phyloP scores from a whole-genome alignment of 2,329 filamentous ascomycete species.

The Periconia digitata region DNA sequence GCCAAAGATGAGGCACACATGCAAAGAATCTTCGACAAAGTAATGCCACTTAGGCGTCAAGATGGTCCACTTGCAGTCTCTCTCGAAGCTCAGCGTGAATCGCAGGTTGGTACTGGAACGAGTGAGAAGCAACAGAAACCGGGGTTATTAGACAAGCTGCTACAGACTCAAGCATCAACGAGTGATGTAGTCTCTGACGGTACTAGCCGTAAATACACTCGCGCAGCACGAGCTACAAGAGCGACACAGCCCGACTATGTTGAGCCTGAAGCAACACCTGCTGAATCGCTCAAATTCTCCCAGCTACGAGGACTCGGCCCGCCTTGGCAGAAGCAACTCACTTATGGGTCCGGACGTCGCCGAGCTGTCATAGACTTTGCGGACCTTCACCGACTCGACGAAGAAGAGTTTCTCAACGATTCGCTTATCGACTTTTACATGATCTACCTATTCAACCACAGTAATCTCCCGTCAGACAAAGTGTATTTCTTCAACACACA shows the following conservation, averaged over 20 bases:
- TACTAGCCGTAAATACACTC: background rate
- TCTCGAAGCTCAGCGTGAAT: background rate
- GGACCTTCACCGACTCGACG: conserved; percentile 78
- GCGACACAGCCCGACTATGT: background rate
- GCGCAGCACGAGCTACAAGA: conserved; percentile 5
- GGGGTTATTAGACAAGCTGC: background rate
- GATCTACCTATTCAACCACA: conserved; percentile 50
- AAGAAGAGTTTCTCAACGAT: conserved; percentile 88
- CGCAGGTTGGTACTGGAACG: background rate
- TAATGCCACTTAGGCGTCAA: background rate
- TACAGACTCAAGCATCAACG: background rate
- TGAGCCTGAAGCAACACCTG: background rate
- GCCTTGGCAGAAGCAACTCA: conserved; percentile 52
- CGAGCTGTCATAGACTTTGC: conserved; percentile 67
- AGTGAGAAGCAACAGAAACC: background rate
- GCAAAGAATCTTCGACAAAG: conserved; percentile 14
- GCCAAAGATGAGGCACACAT: conserved; percentile 7
- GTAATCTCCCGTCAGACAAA: conserved; percentile 54
- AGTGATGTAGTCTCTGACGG: background rate
- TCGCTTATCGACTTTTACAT: conserved; percentile 89
- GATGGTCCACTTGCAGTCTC: background rate
- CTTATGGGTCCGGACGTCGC: conserved; percentile 63
- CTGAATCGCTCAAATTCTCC: conserved; percentile 20
- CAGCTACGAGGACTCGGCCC: conserved; percentile 25
- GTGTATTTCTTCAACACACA: conserved; percentile 92